Conservation (phyloP, 2,329 filamentous ascomycete species). For the Verticillium albo-atrum region DNA sequence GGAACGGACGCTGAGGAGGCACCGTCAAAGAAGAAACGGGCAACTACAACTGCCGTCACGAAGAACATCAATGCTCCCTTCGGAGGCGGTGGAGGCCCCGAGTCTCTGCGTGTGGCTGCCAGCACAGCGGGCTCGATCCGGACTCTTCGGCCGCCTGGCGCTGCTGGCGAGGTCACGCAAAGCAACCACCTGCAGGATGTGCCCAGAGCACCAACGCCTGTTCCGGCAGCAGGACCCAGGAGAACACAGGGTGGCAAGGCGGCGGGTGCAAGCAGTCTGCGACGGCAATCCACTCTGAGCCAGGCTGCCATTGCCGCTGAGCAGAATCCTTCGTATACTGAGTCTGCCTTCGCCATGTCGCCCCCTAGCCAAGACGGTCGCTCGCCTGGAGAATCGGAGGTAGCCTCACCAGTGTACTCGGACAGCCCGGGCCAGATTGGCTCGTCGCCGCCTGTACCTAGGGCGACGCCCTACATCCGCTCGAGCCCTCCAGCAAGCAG, state of each 20-base stretch:
- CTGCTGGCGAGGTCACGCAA: conserved; percentile 36
- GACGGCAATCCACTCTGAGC: conserved; percentile 57
- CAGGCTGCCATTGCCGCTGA: conserved; percentile 30
- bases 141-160: conserved; percentile 69
- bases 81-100: conserved; percentile 65
- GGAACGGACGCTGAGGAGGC: conserved; percentile 54
- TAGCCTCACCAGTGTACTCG: conserved; percentile 46
- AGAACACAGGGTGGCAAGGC: conserved; percentile 20
- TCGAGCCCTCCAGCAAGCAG: conserved; percentile 72
- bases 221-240: conserved; percentile 47
- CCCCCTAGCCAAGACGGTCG: conserved; percentile 44
- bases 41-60: conserved; percentile 69
- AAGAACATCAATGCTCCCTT: conserved; percentile 70
- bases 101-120: conserved; percentile 83
- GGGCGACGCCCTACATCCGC: conserved; percentile 48
- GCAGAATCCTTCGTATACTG: conserved; percentile 28
- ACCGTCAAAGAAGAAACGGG: conserved; percentile 64
- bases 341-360: conserved; percentile 41
- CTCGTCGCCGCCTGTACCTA: conserved; percentile 82
- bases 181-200: conserved; percentile 61
- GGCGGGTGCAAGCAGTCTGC: conserved; percentile 43
- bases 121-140: conserved; percentile 87
- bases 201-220: conserved; percentile 73
- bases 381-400: conserved; percentile 49
- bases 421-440: conserved; percentile 77